Base-by-base conservation (phyloP, 2,329 filamentous ascomycete genomes). In the Pestalotiopsis sp. region DNA sequence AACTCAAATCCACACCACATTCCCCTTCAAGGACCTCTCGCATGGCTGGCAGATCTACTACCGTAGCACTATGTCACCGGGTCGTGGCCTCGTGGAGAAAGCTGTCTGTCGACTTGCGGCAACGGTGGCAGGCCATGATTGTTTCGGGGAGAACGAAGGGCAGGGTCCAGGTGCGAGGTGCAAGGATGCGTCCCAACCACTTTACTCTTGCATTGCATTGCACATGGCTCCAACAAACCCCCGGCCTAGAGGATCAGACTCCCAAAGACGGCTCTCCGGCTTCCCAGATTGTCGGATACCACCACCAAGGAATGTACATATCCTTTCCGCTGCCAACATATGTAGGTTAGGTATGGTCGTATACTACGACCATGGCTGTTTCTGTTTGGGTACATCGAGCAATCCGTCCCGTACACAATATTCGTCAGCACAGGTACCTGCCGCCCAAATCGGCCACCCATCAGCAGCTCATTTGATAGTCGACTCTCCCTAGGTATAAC, bases 241-340 rank as follows among this genome's bases (percentile, higher is more conserved):
- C 49, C 49, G 63, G 45, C 63, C 25, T 57, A 11, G 14, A 57
- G 31, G 63, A 66, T 66, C 41, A 66, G 25, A 57, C 14, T 39
- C 39, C 23, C 45, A 45, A 56, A 66, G 63, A 56, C 49, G 63
- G 63, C 63, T 66, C 49, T 66, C 49, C 49, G 63, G 63, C 63
- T 49, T 66, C 49, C 63, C 63, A 66, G 45, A 38, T 49, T 66
- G 41, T 58, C 63, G 63, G 63, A 57, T 66, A 56, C 49, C 27
- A 66, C 14, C 31, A 36, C 31, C 45, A 20, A 27, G 14, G 23
- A 20, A n/a, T 39, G 31, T 64, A 59, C 57, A 59, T 59, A 23
- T 14, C 27, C 57, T 20, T 64, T 25, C 61, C 61, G 38, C 61
- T 45, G 61, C 61, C 61, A 49, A 52, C 45, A 52, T n/a, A n/a